Conservation (phyloP, 2,329 filamentous ascomycete species). For the Huntiella moniliformis region DNA sequence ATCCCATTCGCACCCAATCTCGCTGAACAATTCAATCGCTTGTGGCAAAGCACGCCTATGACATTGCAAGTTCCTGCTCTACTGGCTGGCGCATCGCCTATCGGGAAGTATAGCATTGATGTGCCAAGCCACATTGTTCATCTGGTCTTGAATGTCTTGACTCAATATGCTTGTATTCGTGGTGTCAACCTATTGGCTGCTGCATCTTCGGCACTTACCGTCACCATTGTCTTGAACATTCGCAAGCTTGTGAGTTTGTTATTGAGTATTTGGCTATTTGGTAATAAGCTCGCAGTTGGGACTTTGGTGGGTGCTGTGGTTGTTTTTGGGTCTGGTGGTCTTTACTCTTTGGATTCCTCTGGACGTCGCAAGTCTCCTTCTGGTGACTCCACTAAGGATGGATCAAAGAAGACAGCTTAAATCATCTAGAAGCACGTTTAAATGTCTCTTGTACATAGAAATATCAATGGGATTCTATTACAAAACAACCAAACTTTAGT, state of each 20-base stretch:
- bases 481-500: too few relatives aligned
- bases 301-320: constrained; percentile 66
- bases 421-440: background rate
- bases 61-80: constrained; percentile 6
- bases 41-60: constrained; percentile 46
- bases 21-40: constrained; percentile 39
- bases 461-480: background rate
- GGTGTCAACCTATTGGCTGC: constrained; percentile 90
- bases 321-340: constrained; percentile 76
- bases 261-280: constrained; percentile 85
- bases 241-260: constrained; percentile 83
- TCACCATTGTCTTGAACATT: constrained; percentile 91
- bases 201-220: constrained; percentile 74
- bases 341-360: constrained; percentile 62
- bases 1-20: constrained; percentile 51
- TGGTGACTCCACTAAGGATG: constrained; percentile 2
- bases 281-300: constrained; percentile 57
- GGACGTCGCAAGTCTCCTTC: constrained; percentile 2
- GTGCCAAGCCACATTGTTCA: constrained; percentile 54
- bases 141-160: constrained; percentile 59
- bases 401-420: constrained; percentile 9
- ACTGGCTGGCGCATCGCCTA: background rate
- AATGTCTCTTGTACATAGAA: too few relatives aligned
- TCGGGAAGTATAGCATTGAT: constrained; percentile 3
- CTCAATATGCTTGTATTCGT: constrained; percentile 86